Conservation (phyloP, 2,329 filamentous ascomycete genomes). For the Aspergillus pseudonomiae region DNA sequence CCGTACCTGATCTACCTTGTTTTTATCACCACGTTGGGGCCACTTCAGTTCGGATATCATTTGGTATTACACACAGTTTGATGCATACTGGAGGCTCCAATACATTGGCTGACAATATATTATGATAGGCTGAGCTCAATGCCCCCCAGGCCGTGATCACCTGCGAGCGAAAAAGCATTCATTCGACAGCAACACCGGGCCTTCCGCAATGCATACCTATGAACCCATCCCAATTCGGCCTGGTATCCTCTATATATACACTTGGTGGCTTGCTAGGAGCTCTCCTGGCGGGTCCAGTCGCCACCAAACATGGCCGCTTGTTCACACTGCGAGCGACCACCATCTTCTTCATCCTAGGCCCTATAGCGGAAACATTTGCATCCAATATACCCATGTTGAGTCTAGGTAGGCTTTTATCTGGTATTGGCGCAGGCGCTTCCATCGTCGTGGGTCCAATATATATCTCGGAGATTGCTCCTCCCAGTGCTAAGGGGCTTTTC, state of each 20-base stretch:
- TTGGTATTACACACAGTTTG: constrained; percentile 59
- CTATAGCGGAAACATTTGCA: constrained; percentile 73
- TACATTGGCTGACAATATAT: constrained; percentile 15
- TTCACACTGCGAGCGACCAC: constrained; percentile 77
- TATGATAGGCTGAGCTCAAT: constrained; percentile 81
- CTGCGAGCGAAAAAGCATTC: constrained; percentile 67
- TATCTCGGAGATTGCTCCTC: constrained; percentile 87
- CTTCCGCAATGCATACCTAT: constrained; percentile 82
- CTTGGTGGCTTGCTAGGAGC: constrained; percentile 85
- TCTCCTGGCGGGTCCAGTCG: constrained; percentile 75
- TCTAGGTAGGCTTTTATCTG: constrained; percentile 76
- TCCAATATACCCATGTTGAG: constrained; percentile 68
- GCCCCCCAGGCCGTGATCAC: constrained; percentile 92
- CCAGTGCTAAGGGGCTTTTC: constrained; percentile 75
- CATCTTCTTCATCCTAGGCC: constrained; percentile 74
- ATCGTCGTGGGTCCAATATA: constrained; percentile 94
- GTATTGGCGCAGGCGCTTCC: constrained; percentile 81
- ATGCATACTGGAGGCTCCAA: background rate
- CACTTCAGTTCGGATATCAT: constrained; percentile 93
- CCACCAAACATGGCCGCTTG: constrained; percentile 74
- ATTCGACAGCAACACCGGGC: constrained; percentile 19
- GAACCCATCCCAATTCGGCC: constrained; percentile 77
- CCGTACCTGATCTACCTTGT: constrained; percentile 78
- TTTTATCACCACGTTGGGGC: constrained; percentile 76
- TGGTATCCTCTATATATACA: constrained; percentile 88